Evolutionary conservation across 1,284 basidiomycete species (phyloP).

Genomic region (Ceratobasidium sp.): DNA sequence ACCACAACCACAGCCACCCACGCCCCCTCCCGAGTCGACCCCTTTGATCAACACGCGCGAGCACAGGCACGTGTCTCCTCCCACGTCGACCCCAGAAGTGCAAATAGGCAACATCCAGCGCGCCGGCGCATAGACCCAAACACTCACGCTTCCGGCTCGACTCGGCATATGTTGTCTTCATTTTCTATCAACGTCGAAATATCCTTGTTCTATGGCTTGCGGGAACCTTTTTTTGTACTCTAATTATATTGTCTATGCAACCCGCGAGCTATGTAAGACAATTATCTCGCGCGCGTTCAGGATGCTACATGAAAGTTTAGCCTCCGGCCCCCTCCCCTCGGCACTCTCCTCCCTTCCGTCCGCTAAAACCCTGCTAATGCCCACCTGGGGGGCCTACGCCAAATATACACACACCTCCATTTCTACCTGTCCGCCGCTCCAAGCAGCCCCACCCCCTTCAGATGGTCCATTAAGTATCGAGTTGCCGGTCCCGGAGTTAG

Average conservation of each 20-base stretch:
- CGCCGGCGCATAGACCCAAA: conserved; percentile 18
- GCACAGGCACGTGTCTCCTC: background rate
- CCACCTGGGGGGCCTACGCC: no score
- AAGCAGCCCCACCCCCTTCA: background rate
- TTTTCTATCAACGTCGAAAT: background rate
- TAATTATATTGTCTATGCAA: no score
- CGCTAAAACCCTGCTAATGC: no score
- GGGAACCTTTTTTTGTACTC: no score
- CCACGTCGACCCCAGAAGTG: conserved; percentile 4
- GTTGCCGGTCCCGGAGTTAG: background rate
- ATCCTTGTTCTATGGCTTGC: conserved; percentile 14
- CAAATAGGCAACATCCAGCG: conserved; percentile 18
- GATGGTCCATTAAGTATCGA: background rate
- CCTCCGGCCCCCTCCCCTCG: no score
- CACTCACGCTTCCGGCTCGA: background rate
- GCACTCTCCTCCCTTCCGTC: no score
- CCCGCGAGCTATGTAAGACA: no score
- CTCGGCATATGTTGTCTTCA: background rate
- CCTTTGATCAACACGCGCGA: background rate
- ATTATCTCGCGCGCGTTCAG: no score
- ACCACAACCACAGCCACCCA: background rate
- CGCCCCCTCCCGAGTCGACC: background rate
- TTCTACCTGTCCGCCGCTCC: background rate
- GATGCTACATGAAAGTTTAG: no score
- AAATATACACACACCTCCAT: no score